phyloP scores from a whole-genome alignment of 345 rosid genomes.

The Excoecaria agallocha region DNA sequence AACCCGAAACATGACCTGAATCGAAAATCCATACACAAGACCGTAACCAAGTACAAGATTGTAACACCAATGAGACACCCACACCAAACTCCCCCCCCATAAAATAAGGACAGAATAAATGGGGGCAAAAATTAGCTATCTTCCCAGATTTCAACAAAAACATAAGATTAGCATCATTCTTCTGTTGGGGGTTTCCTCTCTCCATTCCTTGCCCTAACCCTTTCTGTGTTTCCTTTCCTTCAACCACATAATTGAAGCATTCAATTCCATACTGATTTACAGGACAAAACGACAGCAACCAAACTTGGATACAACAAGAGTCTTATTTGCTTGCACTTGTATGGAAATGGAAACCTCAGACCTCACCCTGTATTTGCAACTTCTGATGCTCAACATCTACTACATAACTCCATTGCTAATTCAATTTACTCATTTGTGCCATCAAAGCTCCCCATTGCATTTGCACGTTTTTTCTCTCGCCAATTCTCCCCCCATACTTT shows the following conservation, averaged over 20 bases:
- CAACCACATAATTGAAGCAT: conserved; percentile 28
- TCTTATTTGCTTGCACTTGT: conserved; percentile 26
- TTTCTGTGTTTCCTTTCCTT: conserved; percentile 24
- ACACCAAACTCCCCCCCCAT: conserved; percentile 37
- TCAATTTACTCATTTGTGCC: conserved; percentile 52
- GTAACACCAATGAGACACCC: conserved; percentile 30
- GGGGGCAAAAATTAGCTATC: conserved; percentile 34
- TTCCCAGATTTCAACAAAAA: conserved; percentile 27
- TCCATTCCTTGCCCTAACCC: background rate
- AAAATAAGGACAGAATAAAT: conserved; percentile 12
- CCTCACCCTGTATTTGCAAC: conserved; percentile 25
- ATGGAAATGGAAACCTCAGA: conserved; percentile 24
- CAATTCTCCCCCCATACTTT: conserved; percentile 99
- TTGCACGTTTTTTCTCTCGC: conserved; percentile 83
- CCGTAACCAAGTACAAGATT: conserved; percentile 18
- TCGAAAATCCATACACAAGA: conserved; percentile 36
- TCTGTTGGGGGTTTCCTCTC: conserved; percentile 9
- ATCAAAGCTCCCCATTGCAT: conserved; percentile 70
- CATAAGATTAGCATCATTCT: conserved; percentile 25
- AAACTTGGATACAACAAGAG: conserved; percentile 29
- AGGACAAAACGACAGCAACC: conserved; percentile 35
- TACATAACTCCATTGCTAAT: no score
- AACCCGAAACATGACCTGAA: conserved; percentile 31
- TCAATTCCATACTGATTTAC: conserved; percentile 5
- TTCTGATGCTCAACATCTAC: conserved; percentile 14